phyloP scores from a whole-genome alignment of 1,284 basidiomycete genomes.

The Rhodofomes roseus region DNA sequence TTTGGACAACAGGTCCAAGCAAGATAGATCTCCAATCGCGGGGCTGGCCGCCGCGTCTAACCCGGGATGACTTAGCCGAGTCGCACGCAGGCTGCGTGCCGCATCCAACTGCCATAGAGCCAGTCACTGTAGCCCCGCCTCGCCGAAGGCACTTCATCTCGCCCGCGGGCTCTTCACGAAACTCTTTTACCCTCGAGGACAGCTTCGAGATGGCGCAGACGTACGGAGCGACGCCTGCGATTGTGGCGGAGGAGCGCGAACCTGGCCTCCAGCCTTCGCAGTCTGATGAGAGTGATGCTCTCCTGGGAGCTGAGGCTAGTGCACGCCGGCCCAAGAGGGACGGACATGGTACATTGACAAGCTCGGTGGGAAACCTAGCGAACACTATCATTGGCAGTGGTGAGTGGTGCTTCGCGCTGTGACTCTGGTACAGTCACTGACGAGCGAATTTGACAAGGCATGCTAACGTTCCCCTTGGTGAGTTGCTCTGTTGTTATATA shows the following conservation, averaged over 20 bases:
- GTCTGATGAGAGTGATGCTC: conserved; percentile 37
- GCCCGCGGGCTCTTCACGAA: neutral
- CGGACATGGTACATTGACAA: conserved; percentile 63
- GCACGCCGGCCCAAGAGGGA: conserved; percentile 37
- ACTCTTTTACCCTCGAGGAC: conserved; percentile 23
- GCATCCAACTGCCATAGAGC: neutral
- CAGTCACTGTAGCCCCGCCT: neutral
- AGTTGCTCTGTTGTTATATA: conserved; percentile 17
- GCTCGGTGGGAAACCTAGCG: conserved; percentile 72
- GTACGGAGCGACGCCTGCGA: conserved; percentile 50
- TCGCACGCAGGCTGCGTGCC: neutral
- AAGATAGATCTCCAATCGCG: conserved; percentile 4
- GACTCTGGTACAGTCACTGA: conserved; percentile 6
- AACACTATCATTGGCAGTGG: conserved; percentile 91
- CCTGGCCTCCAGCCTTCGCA: conserved; percentile 13
- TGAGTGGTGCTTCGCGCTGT: conserved; percentile 31
- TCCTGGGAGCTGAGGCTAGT: conserved; percentile 44
- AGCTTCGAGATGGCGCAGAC: conserved; percentile 59
- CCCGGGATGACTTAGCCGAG: neutral
- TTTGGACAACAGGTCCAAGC: conserved; percentile 27
- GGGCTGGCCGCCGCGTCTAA: neutral
- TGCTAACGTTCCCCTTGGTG: conserved; percentile 81
- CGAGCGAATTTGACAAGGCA: conserved; percentile 43
- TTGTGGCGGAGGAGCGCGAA: conserved; percentile 14
- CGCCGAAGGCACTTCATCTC: neutral